Base-by-base conservation (phyloP, 1,284 basidiomycete species). In the Fomitiporia mediterranea region DNA sequence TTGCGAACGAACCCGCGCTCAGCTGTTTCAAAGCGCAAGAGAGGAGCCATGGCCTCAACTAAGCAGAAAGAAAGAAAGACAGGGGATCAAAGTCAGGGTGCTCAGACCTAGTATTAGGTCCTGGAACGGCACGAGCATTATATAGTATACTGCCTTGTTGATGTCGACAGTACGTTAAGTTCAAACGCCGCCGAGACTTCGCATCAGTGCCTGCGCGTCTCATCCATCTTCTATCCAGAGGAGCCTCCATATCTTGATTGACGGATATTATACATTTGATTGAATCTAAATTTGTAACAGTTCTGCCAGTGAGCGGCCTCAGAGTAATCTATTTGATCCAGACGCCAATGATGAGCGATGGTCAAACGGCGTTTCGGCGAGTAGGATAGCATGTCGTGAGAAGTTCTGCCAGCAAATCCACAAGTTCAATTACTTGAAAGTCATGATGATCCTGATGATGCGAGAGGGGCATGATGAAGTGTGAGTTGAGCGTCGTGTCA, bases 1-100 rank as follows among this genome's bases (percentile, higher is more conserved):
- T 50, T 37, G 37, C 23, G 63, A 62, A 62, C 62, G 62, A 60
- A 56, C 61, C 55, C 56, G 59, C 62, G 63, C 60, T 60, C 63
- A 53, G 39, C 51, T 58, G 53, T 38, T 49, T 44, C 23, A 43
- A 51, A 54, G 53, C 43, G 53, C 52, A 51, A 32, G 30, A 51
- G 39, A 42, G 57, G 57, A 38, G 57, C 57, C 57, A 58, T 58
- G 39, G 40, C 39, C 44, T 32, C 37, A 21, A 30, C 8, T 4
- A 32, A 44, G 34, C 43, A 23, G 5, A 53, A 30, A 38, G 39
- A 40, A 51, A 56, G 34, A 37, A 48, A 53, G 51, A 46, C 25
- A 11, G 27, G 44, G 28, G 27, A 30, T 46, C 44, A 46, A 46
- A 46, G 11, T 46, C 25, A 49, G n/a, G n/a, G n/a, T n/a, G n/a